Evolutionary conservation across 345 rosid genomes (phyloP).

Genomic region (Murraya koenigii): DNA sequence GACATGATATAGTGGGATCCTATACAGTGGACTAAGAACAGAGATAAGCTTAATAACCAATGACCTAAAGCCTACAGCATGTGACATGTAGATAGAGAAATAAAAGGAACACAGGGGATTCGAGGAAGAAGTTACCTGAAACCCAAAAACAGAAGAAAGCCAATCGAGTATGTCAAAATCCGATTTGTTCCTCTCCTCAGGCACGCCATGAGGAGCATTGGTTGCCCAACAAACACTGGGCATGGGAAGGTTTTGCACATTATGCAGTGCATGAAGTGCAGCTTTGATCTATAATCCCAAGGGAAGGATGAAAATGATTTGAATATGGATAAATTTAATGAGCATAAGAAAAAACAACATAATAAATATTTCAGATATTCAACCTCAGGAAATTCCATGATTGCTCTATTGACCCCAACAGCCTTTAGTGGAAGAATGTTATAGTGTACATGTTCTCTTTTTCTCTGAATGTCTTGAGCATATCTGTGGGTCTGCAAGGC

Average conservation of each 20-base stretch:
- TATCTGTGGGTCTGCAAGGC: conserved; percentile 48
- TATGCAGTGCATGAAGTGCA: conserved; percentile 60
- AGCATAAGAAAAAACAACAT: conserved; percentile 11
- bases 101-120: conserved; percentile 13
- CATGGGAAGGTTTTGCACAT: conserved; percentile 64
- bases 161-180: conserved; percentile 77
- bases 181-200: conserved; percentile 43
- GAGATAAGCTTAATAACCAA: too few relatives aligned
- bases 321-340: conserved; percentile 11
- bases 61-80: not conserved
- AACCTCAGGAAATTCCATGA: conserved; percentile 95
- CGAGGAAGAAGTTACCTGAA: conserved; percentile 66
- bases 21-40: not conserved
- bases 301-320: not conserved
- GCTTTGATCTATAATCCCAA: conserved; percentile 62
- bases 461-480: conserved; percentile 65
- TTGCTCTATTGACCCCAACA: conserved; percentile 57
- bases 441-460: conserved; percentile 55
- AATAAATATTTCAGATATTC: conserved; percentile 20
- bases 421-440: conserved; percentile 86
- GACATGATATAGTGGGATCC: not conserved
- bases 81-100: conserved; percentile 6
- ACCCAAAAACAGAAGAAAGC: conserved; percentile 90
- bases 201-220: conserved; percentile 23
- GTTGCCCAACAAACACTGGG: conserved; percentile 25